Conservation (phyloP, 208 protist species). For the Leishmania lainsoni region DNA sequence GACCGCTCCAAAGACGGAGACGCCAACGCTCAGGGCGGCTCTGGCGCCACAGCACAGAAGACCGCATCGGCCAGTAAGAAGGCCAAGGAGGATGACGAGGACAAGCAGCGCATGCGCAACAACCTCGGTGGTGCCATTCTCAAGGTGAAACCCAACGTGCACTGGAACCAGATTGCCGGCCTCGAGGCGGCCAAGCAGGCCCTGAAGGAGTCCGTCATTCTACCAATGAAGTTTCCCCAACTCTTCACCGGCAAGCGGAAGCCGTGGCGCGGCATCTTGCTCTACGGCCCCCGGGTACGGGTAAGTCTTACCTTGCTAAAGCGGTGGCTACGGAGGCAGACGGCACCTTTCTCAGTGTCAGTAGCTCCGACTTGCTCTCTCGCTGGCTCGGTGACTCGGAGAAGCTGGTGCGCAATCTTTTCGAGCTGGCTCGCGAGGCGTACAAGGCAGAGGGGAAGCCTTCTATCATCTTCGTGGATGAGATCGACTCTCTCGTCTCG, state of each 20-base stretch:
- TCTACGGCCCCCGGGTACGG: slow-evolving; percentile 95
- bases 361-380: slow-evolving; percentile 86
- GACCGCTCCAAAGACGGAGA: slow-evolving; percentile 82
- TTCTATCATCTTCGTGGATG: slow-evolving; percentile 95
- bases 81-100: slow-evolving; percentile 92
- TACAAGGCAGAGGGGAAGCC: slow-evolving; percentile 82
- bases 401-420: slow-evolving; percentile 94
- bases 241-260: slow-evolving; percentile 93
- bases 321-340: slow-evolving; percentile 91
- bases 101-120: slow-evolving; percentile 89
- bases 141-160: slow-evolving; percentile 82
- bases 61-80: slow-evolving; percentile 79
- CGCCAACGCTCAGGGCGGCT: slow-evolving; percentile 9
- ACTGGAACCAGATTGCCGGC: slow-evolving; percentile 91
- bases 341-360: slow-evolving; percentile 93
- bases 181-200: slow-evolving; percentile 91
- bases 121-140: slow-evolving; percentile 83
- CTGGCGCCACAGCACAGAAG: slow-evolving; percentile 57
- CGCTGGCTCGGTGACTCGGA: slow-evolving; percentile 95
- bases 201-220: slow-evolving; percentile 92
- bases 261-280: slow-evolving; percentile 92
- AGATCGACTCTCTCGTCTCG: slow-evolving; percentile 94
- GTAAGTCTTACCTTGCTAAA: slow-evolving; percentile 94
- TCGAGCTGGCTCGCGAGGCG: slow-evolving; percentile 89
- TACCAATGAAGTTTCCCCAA: slow-evolving; percentile 91